Base-by-base conservation (phyloP, 768 basidiomycete species). In the Hygrocybe coccinea region DNA sequence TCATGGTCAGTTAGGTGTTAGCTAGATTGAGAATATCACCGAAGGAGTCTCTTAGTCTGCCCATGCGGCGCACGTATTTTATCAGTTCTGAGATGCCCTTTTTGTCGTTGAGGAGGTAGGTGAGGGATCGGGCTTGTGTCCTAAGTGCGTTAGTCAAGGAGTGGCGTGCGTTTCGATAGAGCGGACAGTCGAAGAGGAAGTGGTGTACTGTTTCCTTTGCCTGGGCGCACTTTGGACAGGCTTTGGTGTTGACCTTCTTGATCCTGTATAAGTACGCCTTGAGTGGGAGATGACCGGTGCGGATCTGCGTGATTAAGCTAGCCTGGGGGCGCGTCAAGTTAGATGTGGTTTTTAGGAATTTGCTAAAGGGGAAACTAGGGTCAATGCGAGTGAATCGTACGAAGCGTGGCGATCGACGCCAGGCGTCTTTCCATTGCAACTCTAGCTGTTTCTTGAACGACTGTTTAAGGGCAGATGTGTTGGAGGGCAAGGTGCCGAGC, bases 221-320 rank as follows among this genome's bases (percentile, higher is more conserved):
- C n/a, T n/a, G n/a, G n/a, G n/a, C n/a, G n/a, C n/a, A n/a, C n/a
- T n/a, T n/a, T n/a, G n/a, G n/a, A n/a, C n/a, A n/a, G n/a, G n/a
- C n/a, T n/a, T n/a, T n/a, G n/a, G n/a, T n/a, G n/a, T n/a, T n/a
- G n/a, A n/a, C n/a, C n/a, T n/a, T n/a, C n/a, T n/a, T n/a, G n/a
- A n/a, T n/a, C n/a, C n/a, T n/a, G n/a, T n/a, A n/a, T n/a, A n/a
- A n/a, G n/a, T n/a, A n/a, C n/a, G n/a, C 56, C 56, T 41, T 50
- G 4, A 55, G 36, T 12, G 53, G 57, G 46, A 55, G 14, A 22
- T 58, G 57, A 5, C 50, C 47, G 12, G 57, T 58, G 15, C 44
- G 7, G 11, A 58, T 44, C 35, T 58, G 57, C 8, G 48, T 33
- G 44, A 58, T 44, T 10, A 58, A 29, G 44, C 50, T 57, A n/a